Percentiles rank a stretch among this genome's conserved stretches.
phyloP scores from a whole-genome alignment of 352 stramenopile genomes.

The Aphanomyces euteiches region DNA sequence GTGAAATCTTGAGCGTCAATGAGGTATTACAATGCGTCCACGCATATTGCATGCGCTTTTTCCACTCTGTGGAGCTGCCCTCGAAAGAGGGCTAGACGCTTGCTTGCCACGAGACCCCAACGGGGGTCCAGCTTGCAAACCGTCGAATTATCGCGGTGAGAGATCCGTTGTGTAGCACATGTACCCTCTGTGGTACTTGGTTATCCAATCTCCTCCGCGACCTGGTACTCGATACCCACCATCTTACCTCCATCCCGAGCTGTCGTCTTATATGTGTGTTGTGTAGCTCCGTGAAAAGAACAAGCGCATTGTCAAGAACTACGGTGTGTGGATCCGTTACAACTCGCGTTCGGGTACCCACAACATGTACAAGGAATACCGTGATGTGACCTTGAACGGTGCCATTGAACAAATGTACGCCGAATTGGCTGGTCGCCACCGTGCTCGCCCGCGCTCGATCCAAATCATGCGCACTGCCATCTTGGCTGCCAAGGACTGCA shows the following conservation, averaged over 20 bases:
- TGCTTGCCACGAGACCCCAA: conserved; percentile 81
- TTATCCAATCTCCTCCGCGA: conserved; percentile 12
- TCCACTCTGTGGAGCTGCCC: conserved; percentile 25
- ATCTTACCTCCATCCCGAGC: background rate
- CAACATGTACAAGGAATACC: conserved; percentile 99
- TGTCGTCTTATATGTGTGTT: conserved; percentile 23
- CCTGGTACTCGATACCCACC: conserved; percentile 6
- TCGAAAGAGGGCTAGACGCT: conserved; percentile 53
- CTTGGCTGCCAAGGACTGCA: conserved; percentile 93
- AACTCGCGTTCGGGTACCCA: conserved; percentile 99
- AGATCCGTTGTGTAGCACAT: conserved; percentile 25
- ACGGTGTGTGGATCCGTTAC: conserved; percentile 99
- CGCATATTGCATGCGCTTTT: conserved; percentile 3
- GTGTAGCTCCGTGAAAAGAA: conserved; percentile 97
- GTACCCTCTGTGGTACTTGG: conserved; percentile 1
- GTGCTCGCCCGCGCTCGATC: conserved; percentile 95
- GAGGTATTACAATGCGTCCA: conserved; percentile 77
- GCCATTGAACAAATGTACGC: conserved; percentile 98
- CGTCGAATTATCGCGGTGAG: conserved; percentile 45
- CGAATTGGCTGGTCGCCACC: conserved; percentile 98
- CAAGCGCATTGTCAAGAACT: conserved; percentile 98
- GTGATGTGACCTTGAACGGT: conserved; percentile 95
- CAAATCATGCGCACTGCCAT: conserved; percentile 99
- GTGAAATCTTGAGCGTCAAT: conserved; percentile 99
- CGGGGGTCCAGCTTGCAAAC: conserved; percentile 80